Conservation (phyloP, 768 basidiomycete genomes). For the Russula sp. region DNA sequence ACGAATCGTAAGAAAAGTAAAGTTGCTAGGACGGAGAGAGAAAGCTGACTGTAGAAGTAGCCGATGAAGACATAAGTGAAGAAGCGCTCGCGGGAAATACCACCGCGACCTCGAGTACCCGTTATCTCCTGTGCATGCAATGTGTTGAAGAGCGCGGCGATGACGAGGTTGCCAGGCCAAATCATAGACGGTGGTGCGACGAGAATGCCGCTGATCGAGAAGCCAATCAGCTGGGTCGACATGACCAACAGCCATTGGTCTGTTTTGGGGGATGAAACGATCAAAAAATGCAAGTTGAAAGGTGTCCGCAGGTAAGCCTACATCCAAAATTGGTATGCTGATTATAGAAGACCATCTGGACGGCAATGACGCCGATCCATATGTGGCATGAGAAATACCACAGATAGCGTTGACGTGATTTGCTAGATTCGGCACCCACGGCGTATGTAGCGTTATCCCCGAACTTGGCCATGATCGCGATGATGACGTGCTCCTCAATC, state of each 20-base stretch:
- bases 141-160: constrained; percentile 43
- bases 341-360: constrained; percentile 43
- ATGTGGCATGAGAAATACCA: background rate
- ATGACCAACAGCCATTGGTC: constrained; percentile 37
- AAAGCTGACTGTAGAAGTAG: constrained; percentile 47
- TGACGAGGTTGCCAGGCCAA: constrained; percentile 41
- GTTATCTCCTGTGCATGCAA: constrained; percentile 35
- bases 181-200: constrained; percentile 43
- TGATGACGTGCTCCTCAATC: constrained; percentile 65
- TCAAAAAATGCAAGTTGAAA: background rate
- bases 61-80: constrained; percentile 41
- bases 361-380: constrained; percentile 40
- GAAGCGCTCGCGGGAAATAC: constrained; percentile 49
- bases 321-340: constrained; percentile 35
- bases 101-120: constrained; percentile 40
- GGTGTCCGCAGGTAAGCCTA: background rate
- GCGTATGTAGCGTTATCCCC: constrained; percentile 33
- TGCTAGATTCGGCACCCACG: constrained; percentile 14
- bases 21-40: constrained; percentile 69
- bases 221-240: constrained; percentile 40
- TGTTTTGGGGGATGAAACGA: background rate
- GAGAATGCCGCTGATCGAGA: constrained; percentile 41
- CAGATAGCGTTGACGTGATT: background rate
- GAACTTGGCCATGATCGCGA: constrained; percentile 39
- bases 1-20: constrained; percentile 16